These are phyloP conservation scores for Aspergillus hancockii DNA, from an alignment of 495 filamentous ascomycete genomes.

Conservation along the genomic window DNA sequence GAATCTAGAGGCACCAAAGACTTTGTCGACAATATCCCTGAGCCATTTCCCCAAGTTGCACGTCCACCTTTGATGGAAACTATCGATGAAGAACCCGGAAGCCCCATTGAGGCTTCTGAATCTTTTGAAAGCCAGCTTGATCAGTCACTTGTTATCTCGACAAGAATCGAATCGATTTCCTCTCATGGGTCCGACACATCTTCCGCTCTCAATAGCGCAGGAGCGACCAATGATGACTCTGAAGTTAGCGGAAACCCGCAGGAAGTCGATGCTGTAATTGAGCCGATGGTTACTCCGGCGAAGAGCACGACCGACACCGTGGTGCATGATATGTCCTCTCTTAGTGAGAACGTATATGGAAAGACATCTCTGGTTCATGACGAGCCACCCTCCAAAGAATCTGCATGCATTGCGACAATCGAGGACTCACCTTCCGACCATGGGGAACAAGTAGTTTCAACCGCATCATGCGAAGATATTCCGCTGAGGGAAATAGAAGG, in stretches of 20 bases:
- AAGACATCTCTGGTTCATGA: neutral
- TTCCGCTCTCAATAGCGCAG: neutral
- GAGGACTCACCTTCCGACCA: neutral
- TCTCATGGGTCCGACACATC: neutral
- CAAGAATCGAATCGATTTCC: neutral
- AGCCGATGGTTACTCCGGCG: neutral
- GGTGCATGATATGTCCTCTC: neutral
- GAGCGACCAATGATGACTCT: neutral
- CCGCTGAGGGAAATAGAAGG: neutral
- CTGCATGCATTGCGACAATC: neutral
- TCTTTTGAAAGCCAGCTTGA: neutral
- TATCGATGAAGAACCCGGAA: constrained; percentile 26
- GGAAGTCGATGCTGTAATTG: neutral
- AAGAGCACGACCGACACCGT: neutral
- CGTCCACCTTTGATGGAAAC: constrained; percentile 28
- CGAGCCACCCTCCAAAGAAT: neutral
- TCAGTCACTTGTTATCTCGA: neutral
- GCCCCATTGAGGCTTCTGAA: constrained; percentile 8
- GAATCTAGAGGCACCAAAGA: neutral
- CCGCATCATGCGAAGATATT: neutral
- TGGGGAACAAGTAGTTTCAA: neutral
- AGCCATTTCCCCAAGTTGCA: constrained; percentile 4
- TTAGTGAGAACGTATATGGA: neutral
- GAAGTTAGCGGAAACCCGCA: neutral
- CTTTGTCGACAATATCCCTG: neutral